These are phyloP conservation scores for Ogataea methanolica DNA, from an alignment of 805 yeast species.

Conservation along the genomic window DNA sequence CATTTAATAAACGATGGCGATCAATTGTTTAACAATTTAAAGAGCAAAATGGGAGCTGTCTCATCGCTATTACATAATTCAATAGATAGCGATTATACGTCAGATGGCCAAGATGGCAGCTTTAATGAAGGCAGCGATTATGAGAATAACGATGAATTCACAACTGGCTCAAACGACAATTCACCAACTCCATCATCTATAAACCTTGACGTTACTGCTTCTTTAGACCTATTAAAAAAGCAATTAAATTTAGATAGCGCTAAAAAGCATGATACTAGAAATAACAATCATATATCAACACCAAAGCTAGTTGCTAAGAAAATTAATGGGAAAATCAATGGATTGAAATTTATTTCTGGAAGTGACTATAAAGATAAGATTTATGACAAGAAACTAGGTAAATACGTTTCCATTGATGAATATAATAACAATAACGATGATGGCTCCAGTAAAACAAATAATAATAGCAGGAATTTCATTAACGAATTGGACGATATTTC, in stretches of 20 bases:
- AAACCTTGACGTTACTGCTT: slow-evolving; percentile 16
- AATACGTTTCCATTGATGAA: slow-evolving; percentile 17
- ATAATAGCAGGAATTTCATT: neutral
- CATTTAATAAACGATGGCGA: too few relatives aligned
- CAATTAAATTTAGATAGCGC: slow-evolving; percentile 12
- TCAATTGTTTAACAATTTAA: too few relatives aligned
- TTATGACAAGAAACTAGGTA: slow-evolving; percentile 23
- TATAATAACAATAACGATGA: slow-evolving; percentile 4
- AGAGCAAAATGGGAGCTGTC: too few relatives aligned
- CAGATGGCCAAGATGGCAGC: slow-evolving; percentile 13
- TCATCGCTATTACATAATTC: too few relatives aligned
- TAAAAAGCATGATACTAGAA: slow-evolving; percentile 5
- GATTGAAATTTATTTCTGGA: slow-evolving; percentile 29
- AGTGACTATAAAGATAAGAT: slow-evolving; percentile 28
- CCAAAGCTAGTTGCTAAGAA: slow-evolving; percentile 5
- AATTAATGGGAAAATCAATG: slow-evolving; percentile 10
- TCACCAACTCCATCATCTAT: slow-evolving; percentile 12
- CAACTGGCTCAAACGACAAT: slow-evolving; percentile 2
- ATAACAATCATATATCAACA: slow-evolving; percentile 11
- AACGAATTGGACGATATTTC: slow-evolving; percentile 20
- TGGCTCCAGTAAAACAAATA: neutral
- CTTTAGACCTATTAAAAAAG: slow-evolving; percentile 15
- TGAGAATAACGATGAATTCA: neutral
- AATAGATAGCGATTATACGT: slow-evolving; percentile 17
- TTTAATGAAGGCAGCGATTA: neutral